Conservation (phyloP, 2,329 filamentous ascomycete genomes). For the Alternaria ethzedia region DNA sequence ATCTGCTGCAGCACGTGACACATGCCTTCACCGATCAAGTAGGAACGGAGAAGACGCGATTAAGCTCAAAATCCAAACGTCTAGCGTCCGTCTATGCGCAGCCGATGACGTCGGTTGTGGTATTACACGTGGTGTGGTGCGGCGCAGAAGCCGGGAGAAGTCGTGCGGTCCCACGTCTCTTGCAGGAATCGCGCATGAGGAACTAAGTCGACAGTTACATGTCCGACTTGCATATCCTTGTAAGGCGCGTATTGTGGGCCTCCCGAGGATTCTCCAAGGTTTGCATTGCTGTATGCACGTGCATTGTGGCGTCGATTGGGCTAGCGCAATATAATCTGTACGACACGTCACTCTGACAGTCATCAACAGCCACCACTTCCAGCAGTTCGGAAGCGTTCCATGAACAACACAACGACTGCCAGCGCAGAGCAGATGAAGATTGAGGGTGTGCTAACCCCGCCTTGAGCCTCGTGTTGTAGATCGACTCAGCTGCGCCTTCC, state of each 20-base stretch:
- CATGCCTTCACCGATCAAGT: slow-evolving; percentile 2
- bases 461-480: slow-evolving; percentile 19
- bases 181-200: slow-evolving; percentile 6
- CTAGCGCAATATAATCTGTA: slow-evolving; percentile 22
- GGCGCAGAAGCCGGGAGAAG: slow-evolving; percentile 8
- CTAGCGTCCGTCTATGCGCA: slow-evolving; percentile 11
- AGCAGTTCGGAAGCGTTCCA: slow-evolving; percentile 19
- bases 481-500: slow-evolving; percentile 12
- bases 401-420: slow-evolving; percentile 39
- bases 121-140: slow-evolving; percentile 4
- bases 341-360: slow-evolving; percentile 32
- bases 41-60: not conserved
- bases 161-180: not conserved
- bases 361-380: slow-evolving; percentile 26
- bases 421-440: slow-evolving; percentile 30
- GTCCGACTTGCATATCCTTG: slow-evolving; percentile 2
- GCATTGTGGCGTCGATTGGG: slow-evolving; percentile 13
- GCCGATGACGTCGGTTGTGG: slow-evolving; percentile 3
- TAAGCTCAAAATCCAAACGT: not conserved
- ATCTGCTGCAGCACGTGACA: slow-evolving; percentile 5
- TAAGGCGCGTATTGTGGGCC: slow-evolving; percentile 9
- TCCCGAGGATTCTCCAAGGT: slow-evolving; percentile 8
- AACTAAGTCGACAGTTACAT: slow-evolving; percentile 6
- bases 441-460: slow-evolving; percentile 28
- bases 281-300: slow-evolving; percentile 13